Base-by-base conservation (phyloP, 305 asterid species). In the Rubia peregrina region DNA sequence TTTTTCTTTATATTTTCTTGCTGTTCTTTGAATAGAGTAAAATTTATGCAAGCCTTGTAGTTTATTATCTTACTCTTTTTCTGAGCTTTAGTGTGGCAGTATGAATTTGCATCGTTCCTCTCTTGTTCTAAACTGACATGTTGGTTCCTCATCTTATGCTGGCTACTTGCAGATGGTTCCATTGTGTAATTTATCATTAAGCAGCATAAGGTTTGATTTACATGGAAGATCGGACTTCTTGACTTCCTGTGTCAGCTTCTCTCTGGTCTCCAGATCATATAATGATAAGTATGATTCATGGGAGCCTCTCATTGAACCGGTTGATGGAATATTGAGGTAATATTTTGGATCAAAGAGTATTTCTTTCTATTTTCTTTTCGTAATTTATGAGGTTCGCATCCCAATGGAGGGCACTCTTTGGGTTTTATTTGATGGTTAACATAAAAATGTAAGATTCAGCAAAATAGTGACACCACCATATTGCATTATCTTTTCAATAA, bases 221-320 rank as follows among this genome's bases (percentile, higher is more conserved):
- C 91, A 77, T 75, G 96, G 92, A 79, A 80, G 85, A 77, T 78
- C 86, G 41, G 90, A 87, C 81, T 74, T 72, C 80, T 78, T 82
- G 84, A 85, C 69, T 75, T 88, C 92, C 77, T 79, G 76, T 79
- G 85, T 85, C 75, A 76, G 68, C 75, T 91, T 91, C 77, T 91
- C 97, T 71, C 82, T 91, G 78, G 85, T 84, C 76, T 92, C 88
- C 64, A 81, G 95, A 81, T 93, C 96, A 30, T 93, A 82, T 77
- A 93, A 91, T 80, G 98, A 93, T 80, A 90, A 87, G 81, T 90
- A 88, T 72, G 98, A 93, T 69, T 80, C 96, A n/a, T 93, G 98
- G 98, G 98, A 93, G 83, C 98, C 98, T 77, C 83, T 90, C 71
- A 77, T 93, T 81, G 98, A 93, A 80, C 90, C 94, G 78, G 89